A percentile compares a stretch with the other conserved stretches of the same genome.
Evolutionary conservation across 495 filamentous ascomycete species (phyloP).

Genomic region (Trichoderma parareesei): DNA sequence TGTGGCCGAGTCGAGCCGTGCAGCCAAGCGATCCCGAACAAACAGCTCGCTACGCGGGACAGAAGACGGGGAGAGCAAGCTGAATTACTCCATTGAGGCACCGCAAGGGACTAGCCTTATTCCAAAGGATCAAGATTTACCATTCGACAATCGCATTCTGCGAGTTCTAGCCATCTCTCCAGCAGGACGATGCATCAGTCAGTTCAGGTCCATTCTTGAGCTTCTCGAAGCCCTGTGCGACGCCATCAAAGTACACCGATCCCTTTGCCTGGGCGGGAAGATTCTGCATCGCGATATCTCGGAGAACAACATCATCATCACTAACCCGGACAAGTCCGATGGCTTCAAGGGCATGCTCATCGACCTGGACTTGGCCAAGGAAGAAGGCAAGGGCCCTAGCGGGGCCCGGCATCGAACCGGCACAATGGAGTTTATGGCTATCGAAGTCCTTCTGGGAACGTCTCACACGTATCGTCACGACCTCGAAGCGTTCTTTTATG

Average conservation of each 20-base stretch:
- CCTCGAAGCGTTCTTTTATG: slow-evolving; percentile 35
- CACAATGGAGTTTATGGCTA: slow-evolving; percentile 29
- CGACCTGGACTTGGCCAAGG: slow-evolving; percentile 22
- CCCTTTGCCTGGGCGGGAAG: slow-evolving; percentile 19
- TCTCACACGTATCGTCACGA: slow-evolving; percentile 31
- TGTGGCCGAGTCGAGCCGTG: too few species aligned
- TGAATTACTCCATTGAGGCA: slow-evolving; percentile 14
- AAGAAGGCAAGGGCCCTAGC: slow-evolving; percentile 16
- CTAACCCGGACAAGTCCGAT: slow-evolving; percentile 12
- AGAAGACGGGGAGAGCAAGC: slow-evolving; percentile 2
- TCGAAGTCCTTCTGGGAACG: slow-evolving; percentile 28
- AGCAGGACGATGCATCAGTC: slow-evolving; percentile 21
- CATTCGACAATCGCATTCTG: slow-evolving; percentile 23
- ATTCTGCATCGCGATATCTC: slow-evolving; percentile 26
- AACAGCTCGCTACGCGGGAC: too few species aligned
- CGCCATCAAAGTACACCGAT: slow-evolving; percentile 23
- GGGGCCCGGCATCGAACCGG: background rate
- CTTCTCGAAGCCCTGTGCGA: slow-evolving; percentile 22
- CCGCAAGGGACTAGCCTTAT: slow-evolving; percentile 19
- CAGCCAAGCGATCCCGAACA: too few species aligned
- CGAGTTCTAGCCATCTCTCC: slow-evolving; percentile 23
- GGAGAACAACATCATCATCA: slow-evolving; percentile 21
- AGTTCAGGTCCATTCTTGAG: slow-evolving; percentile 21
- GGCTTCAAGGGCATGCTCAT: slow-evolving; percentile 22
- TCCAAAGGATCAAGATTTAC: slow-evolving; percentile 17